Evolutionary conservation across 1,284 basidiomycete species (phyloP).

Genomic region (Ganoderma lingzhi): DNA sequence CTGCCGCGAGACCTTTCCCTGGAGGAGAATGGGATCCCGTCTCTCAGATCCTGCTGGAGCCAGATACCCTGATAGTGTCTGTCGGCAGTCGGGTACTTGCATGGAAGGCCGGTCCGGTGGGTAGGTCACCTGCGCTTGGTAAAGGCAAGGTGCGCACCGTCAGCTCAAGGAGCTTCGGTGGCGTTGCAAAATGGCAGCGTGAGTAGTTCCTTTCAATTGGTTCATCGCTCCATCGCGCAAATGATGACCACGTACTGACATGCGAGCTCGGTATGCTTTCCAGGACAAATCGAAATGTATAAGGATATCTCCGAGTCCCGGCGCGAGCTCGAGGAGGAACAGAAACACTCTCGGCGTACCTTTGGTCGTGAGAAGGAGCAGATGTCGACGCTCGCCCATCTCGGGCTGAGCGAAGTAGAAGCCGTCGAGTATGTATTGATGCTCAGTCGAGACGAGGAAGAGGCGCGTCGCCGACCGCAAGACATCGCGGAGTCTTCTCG

Average conservation of each 20-base stretch:
- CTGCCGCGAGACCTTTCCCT: constrained; percentile 48
- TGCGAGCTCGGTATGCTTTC: background rate
- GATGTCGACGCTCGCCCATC: constrained; percentile 57
- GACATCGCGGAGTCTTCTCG: constrained; percentile 17
- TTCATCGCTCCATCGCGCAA: background rate
- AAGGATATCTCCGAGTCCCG: constrained; percentile 71
- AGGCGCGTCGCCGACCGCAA: constrained; percentile 35
- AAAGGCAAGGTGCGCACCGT: constrained; percentile 45
- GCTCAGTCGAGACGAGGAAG: constrained; percentile 84
- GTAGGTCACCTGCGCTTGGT: constrained; percentile 40
- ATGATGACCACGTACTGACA: constrained; percentile 3
- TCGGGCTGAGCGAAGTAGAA: constrained; percentile 81
- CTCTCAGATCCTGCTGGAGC: constrained; percentile 67
- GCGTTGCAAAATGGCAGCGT: constrained; percentile 60
- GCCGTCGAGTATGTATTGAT: constrained; percentile 86
- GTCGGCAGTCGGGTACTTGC: constrained; percentile 73
- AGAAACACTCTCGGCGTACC: constrained; percentile 43
- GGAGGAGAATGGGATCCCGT: constrained; percentile 58
- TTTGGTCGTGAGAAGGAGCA: constrained; percentile 66
- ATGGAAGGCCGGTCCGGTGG: constrained; percentile 70
- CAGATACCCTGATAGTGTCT: constrained; percentile 68
- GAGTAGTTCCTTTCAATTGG: constrained; percentile 39
- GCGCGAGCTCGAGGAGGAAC: constrained; percentile 60
- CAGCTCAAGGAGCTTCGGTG: constrained; percentile 35
- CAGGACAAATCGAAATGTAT: constrained; percentile 72